A percentile compares a stretch with the other conserved stretches of the same genome.
These are phyloP conservation scores for Pleurotus cornucopiae DNA, from an alignment of 768 basidiomycete genomes.

Conservation along the genomic window DNA sequence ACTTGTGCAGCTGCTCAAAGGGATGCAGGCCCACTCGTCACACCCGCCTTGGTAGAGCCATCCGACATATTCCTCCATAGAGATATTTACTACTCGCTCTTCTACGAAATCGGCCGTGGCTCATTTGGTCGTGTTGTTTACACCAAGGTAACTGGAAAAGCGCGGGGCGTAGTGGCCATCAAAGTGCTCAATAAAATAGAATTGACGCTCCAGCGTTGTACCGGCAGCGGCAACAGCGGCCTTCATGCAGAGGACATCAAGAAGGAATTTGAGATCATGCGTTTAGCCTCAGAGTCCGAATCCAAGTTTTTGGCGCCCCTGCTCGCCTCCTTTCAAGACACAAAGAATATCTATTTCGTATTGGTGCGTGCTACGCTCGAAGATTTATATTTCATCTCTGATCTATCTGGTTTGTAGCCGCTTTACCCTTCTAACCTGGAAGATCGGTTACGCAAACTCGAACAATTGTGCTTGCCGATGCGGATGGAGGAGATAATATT, in stretches of 20 bases:
- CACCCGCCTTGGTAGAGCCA: neutral
- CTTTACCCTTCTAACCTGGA: neutral
- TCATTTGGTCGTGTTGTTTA: neutral
- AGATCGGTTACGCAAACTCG: neutral
- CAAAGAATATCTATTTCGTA: neutral
- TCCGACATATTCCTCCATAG: neutral
- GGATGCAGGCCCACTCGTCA: neutral
- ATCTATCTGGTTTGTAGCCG: neutral
- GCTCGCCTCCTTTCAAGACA: neutral
- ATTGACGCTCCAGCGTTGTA: neutral
- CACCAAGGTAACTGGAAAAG: neutral
- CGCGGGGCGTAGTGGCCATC: neutral
- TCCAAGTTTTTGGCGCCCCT: constrained; percentile 1
- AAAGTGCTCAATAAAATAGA: neutral
- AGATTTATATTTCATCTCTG: neutral
- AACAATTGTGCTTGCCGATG: neutral
- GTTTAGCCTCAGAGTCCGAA: neutral
- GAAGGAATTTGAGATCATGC: neutral
- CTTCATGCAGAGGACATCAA: neutral
- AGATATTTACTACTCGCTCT: neutral
- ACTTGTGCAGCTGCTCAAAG: too few relatives aligned
- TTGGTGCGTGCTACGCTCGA: neutral
- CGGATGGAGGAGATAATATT: neutral
- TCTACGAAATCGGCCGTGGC: constrained; percentile 3
- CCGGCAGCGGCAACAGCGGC: neutral